Evolutionary conservation across 2,329 filamentous ascomycete species (phyloP).

Genomic region (Ceratocystis smalleyi): DNA sequence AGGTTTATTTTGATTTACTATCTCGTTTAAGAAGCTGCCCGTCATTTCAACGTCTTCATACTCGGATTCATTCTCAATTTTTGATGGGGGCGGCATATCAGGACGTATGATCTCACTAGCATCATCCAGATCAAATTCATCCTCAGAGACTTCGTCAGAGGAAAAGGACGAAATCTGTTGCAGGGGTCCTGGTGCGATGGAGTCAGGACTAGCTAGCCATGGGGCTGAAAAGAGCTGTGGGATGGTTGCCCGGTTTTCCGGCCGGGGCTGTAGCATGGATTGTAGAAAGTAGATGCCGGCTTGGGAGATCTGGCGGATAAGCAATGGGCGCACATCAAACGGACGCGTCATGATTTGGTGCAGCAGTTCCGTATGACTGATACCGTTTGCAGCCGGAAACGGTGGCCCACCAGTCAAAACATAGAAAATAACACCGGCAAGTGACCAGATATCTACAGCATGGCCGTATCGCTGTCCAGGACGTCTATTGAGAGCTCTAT

Average conservation of each 20-base stretch:
- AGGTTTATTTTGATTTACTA: conserved; percentile 6
- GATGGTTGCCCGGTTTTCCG: conserved; percentile 60
- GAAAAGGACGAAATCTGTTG: conserved; percentile 27
- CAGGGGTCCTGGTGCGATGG: conserved; percentile 19
- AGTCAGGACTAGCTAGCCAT: conserved; percentile 44
- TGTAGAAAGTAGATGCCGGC: conserved; percentile 57
- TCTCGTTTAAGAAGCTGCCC: conserved; percentile 11
- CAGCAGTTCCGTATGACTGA: conserved; percentile 64
- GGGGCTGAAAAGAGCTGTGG: conserved; percentile 51
- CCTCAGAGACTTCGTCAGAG: conserved; percentile 47
- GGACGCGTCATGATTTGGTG: conserved; percentile 70
- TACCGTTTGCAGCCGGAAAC: conserved; percentile 62
- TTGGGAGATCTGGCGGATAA: conserved; percentile 42
- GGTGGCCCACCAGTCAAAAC: conserved; percentile 66
- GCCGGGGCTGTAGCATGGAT: conserved; percentile 68
- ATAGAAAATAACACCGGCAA: conserved; percentile 83
- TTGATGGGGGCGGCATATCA: background rate
- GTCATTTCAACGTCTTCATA: conserved; percentile 16
- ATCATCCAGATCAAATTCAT: conserved; percentile 26
- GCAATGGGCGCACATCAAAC: conserved; percentile 51
- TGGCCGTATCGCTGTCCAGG: conserved; percentile 62
- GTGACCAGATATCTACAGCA: conserved; percentile 90
- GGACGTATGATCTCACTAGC: conserved; percentile 1
- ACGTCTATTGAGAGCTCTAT: conserved; percentile 22
- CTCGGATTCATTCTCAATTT: background rate